A percentile compares a stretch with the other conserved stretches of the same genome.
Conservation (phyloP, 2,329 filamentous ascomycete genomes). For the Pyricularia sp. region DNA sequence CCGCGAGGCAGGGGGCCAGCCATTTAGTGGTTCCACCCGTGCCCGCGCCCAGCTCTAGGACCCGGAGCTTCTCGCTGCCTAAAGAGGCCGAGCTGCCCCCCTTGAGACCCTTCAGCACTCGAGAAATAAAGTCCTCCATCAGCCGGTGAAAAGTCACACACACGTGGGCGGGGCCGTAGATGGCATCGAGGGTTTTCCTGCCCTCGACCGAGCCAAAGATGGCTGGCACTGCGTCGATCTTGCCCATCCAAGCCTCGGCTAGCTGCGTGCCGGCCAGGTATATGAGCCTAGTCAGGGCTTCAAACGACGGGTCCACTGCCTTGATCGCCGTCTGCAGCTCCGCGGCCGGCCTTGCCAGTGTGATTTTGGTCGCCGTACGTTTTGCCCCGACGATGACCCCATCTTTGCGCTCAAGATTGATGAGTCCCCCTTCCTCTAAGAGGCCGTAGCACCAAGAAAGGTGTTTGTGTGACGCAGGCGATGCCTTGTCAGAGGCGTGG, state of each 20-base stretch:
- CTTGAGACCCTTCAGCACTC: too few species aligned
- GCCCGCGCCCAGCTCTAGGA: slow-evolving; percentile 23
- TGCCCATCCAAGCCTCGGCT: slow-evolving; percentile 9
- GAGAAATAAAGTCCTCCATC: too few species aligned
- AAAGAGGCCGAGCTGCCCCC: neutral
- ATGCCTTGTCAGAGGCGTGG: slow-evolving; percentile 16
- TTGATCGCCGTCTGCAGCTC: slow-evolving; percentile 16
- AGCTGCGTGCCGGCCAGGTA: slow-evolving; percentile 9
- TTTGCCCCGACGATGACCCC: too few species aligned
- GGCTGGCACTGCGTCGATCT: slow-evolving; percentile 9
- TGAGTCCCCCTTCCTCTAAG: slow-evolving; percentile 19
- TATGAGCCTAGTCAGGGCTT: slow-evolving; percentile 13
- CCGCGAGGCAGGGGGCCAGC: slow-evolving; percentile 18
- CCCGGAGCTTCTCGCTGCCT: slow-evolving; percentile 12
- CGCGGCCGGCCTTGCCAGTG: slow-evolving; percentile 13
- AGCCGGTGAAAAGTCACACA: neutral
- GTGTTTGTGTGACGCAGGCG: slow-evolving; percentile 10
- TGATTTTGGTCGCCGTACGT: slow-evolving; percentile 16
- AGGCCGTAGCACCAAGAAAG: slow-evolving; percentile 22
- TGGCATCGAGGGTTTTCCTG: slow-evolving; percentile 18
- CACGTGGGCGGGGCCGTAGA: slow-evolving; percentile 16
- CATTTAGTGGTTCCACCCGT: slow-evolving; percentile 22
- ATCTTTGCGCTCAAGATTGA: slow-evolving; percentile 13
- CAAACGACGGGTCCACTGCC: slow-evolving; percentile 20
- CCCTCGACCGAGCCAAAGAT: slow-evolving; percentile 9